These are phyloP conservation scores for Deuterostichococcus epilithicus DNA, from an alignment of 139 green algal species.

Conservation along the genomic window DNA sequence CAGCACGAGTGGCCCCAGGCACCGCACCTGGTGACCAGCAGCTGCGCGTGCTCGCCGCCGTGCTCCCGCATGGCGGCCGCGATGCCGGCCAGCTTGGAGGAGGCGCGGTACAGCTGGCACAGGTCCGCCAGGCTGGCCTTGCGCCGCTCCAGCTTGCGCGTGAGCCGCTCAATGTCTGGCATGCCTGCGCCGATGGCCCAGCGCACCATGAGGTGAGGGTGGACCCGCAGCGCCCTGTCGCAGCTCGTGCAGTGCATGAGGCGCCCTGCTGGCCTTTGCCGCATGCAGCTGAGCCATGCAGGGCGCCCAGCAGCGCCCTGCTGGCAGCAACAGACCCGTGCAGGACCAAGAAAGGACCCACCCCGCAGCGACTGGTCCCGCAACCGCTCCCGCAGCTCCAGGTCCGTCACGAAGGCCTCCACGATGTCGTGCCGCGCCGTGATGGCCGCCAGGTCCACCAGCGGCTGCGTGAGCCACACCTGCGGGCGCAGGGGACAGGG, in stretches of 20 bases:
- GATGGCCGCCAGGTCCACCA: constrained; percentile 74
- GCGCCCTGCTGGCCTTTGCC: too few species aligned
- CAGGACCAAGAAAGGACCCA: constrained; percentile 8
- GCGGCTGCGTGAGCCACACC: constrained; percentile 94
- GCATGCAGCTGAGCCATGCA: too few species aligned
- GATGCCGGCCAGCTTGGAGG: constrained; percentile 67
- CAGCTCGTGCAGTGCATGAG: too few species aligned
- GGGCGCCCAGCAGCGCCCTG: not conserved
- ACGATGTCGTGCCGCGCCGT: constrained; percentile 74
- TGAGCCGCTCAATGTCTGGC: constrained; percentile 88
- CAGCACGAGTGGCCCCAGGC: too few species aligned
- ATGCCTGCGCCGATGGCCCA: too few species aligned
- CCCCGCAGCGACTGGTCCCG: constrained; percentile 62
- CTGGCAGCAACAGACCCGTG: not conserved
- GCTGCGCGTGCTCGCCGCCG: constrained; percentile 45
- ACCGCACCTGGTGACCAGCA: constrained; percentile 43
- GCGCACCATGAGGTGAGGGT: too few species aligned
- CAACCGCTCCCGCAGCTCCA: constrained; percentile 65
- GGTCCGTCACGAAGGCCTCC: constrained; percentile 70
- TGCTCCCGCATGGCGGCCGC: constrained; percentile 56
- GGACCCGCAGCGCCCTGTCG: too few species aligned
- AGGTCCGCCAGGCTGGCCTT: constrained; percentile 76
- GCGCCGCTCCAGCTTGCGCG: constrained; percentile 75
- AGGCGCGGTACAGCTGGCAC: constrained; percentile 90
- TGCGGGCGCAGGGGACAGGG: constrained; percentile 22